These are phyloP conservation scores for Esteya vermicola DNA, from an alignment of 2,329 filamentous ascomycete species.

Conservation along the genomic window DNA sequence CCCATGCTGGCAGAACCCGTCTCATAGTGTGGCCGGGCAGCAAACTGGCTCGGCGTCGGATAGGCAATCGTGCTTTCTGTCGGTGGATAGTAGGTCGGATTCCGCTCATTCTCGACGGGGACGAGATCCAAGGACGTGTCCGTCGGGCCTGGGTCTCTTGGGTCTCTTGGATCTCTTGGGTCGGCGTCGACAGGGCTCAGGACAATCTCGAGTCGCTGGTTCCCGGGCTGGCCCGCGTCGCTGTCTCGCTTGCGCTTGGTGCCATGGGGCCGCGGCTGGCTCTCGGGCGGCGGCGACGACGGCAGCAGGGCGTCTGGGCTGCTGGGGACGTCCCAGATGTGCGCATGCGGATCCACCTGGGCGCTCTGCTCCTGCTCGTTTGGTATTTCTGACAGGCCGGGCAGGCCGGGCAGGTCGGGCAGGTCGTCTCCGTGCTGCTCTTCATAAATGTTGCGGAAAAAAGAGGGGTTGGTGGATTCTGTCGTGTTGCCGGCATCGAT, in stretches of 20 bases:
- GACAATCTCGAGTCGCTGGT: background rate
- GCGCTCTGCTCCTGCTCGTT: background rate
- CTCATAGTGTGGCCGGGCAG: background rate
- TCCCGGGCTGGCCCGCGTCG: background rate
- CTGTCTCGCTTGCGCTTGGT: slow-evolving; percentile 11
- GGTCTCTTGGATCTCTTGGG: slow-evolving; percentile 18
- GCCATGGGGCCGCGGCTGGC: background rate
- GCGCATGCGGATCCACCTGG: slow-evolving; percentile 13
- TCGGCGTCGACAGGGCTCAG: slow-evolving; percentile 14
- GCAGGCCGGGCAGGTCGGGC: background rate
- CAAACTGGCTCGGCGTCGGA: slow-evolving; percentile 19
- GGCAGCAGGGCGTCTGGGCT: slow-evolving; percentile 22
- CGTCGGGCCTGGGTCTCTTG: slow-evolving; percentile 11
- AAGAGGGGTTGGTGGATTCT: slow-evolving; percentile 31
- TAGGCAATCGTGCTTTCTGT: slow-evolving; percentile 19
- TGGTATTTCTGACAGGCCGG: background rate
- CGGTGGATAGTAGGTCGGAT: slow-evolving; percentile 8
- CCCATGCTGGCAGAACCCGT: background rate
- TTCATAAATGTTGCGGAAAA: slow-evolving; percentile 32
- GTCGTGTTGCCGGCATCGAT: background rate
- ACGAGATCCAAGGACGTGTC: too few relatives aligned
- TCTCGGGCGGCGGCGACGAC: background rate
- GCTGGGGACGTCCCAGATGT: slow-evolving; percentile 30
- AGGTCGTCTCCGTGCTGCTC: slow-evolving; percentile 22
- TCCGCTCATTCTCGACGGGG: too few relatives aligned